Evolutionary conservation across 2,329 filamentous ascomycete genomes (phyloP).

Genomic region (Ophiostoma montium): DNA sequence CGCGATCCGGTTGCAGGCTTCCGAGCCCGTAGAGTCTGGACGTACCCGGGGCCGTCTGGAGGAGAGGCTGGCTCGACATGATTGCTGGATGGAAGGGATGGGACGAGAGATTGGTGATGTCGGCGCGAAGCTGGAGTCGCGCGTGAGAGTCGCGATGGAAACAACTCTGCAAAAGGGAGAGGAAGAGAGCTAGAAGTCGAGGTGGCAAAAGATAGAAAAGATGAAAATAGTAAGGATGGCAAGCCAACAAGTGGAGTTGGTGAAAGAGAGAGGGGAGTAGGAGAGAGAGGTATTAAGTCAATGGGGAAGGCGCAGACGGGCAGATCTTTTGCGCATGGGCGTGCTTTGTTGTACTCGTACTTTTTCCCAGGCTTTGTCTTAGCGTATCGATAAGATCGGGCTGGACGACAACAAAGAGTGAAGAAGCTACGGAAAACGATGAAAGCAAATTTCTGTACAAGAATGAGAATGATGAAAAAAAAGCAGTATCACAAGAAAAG

Average conservation of each 20-base stretch:
- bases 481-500: too few species aligned
- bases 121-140: background rate
- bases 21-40: background rate
- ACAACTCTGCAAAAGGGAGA: background rate
- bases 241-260: background rate
- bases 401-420: background rate
- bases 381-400: background rate
- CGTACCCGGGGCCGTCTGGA: conserved; percentile 81
- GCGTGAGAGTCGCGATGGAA: background rate
- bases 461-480: too few species aligned
- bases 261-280: background rate
- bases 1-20: background rate
- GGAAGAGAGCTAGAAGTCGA: background rate
- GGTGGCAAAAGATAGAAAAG: too few species aligned
- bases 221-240: background rate
- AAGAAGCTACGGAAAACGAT: background rate
- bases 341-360: background rate
- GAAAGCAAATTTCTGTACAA: too few species aligned
- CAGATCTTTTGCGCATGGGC: background rate
- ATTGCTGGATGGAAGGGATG: background rate
- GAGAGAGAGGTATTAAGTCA: background rate
- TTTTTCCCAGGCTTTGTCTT: background rate
- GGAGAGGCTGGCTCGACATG: conserved; percentile 94
- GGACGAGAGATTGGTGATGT: background rate
- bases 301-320: background rate